Base-by-base conservation (phyloP, 2,329 filamentous ascomycete genomes). In the Chaetomiaceae sp. region DNA sequence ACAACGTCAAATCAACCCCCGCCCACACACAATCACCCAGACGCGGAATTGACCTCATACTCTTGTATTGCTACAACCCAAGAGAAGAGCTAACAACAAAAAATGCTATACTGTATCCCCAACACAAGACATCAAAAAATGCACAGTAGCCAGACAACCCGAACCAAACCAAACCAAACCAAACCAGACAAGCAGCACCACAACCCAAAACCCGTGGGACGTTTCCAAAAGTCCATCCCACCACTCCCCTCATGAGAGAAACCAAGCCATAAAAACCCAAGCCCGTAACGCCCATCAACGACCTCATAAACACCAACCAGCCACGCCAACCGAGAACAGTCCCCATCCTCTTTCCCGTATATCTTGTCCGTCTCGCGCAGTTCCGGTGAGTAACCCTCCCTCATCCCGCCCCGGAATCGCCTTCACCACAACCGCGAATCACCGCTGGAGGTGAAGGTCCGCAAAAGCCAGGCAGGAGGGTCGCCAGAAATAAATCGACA, bases 21-120 rank as follows among this genome's bases (percentile, higher is more conserved):
- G n/a, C n/a, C n/a, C n/a, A n/a, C n/a, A n/a, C n/a, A n/a, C n/a
- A n/a, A n/a, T n/a, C n/a, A n/a, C n/a, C n/a, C n/a, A n/a, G n/a
- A n/a, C n/a, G n/a, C n/a, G n/a, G n/a, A n/a, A n/a, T 23, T 39
- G 19, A 50, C 19, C 34, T 47, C 34, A 54, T 54, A 43, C 44
- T 48, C 27, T 45, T 44, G 52, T 51, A 44, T 54, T 50, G 27
- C 51, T 53, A 27, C 40, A 52, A 30, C 20, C 25, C 40, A 48
- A 53, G 45, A 34, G 33, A 27, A 14, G 44, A 53, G 35, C 45
- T 53, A 21, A 53, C n/a, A n/a, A 37, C 17, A 8, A 27, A 23
- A 44, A 54, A 48, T 50, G 51, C 47, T 50, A 48, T 45, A 49
- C 37, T 47, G 50, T 54, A 54, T 40, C 34, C 47, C 23, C 43